Percentiles rank a stretch among this genome's conserved stretches.
phyloP scores from a whole-genome alignment of 208 protist species.

The Trypanosoma avium region DNA sequence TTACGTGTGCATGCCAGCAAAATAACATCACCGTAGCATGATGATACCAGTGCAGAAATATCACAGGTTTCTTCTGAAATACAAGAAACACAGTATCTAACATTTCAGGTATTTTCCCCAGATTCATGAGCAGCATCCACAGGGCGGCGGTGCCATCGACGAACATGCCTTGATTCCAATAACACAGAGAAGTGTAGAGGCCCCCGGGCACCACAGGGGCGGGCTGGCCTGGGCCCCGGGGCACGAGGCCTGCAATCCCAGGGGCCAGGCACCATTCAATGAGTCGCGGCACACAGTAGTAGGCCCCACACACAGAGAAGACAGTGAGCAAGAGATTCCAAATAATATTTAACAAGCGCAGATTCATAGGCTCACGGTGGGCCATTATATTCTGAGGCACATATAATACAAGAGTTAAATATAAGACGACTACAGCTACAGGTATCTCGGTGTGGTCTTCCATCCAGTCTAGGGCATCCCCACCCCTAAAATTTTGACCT shows the following conservation, averaged over 20 bases:
- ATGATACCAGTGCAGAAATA: conserved; percentile 82
- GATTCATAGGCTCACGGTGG: conserved; percentile 49
- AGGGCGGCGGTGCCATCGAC: conserved; percentile 57
- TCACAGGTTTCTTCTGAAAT: conserved; percentile 48
- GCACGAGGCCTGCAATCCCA: conserved; percentile 28
- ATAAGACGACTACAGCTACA: conserved; percentile 39
- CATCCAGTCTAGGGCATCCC: conserved; percentile 46
- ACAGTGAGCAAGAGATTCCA: conserved; percentile 85
- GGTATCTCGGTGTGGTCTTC: conserved; percentile 51
- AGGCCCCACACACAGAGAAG: conserved; percentile 71
- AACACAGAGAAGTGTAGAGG: conserved; percentile 52
- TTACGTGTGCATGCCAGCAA: conserved; percentile 42
- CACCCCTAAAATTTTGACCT: conserved; percentile 46
- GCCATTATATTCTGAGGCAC: conserved; percentile 69
- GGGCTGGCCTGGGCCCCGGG: conserved; percentile 10
- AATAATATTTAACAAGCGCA: conserved; percentile 41
- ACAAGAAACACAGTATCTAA: conserved; percentile 78
- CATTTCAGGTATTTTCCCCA: conserved; percentile 77
- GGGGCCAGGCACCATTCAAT: conserved; percentile 31
- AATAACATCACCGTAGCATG: conserved; percentile 48
- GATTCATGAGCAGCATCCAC: conserved; percentile 55
- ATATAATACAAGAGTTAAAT: conserved; percentile 70
- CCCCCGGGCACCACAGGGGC: conserved; percentile 26
- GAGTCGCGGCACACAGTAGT: conserved; percentile 51
- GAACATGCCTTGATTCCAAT: conserved; percentile 49